Evolutionary conservation across 805 yeast species (phyloP), one percentile per base, ranked within the genome.

Genomic region (Candida nanaspora): DNA sequence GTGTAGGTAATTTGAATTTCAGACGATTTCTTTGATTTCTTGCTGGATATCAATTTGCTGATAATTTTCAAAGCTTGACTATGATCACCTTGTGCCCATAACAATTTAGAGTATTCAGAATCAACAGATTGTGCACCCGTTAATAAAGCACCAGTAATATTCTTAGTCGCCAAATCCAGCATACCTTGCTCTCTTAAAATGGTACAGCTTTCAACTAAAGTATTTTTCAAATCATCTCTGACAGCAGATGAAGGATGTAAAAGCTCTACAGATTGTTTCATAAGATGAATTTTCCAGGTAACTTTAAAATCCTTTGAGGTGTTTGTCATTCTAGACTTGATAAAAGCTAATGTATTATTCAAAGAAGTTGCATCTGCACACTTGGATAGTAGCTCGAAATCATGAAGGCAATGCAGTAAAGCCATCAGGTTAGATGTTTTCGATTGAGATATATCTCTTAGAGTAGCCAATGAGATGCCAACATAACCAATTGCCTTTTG

Each of bases 11-110:
- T 62, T 40, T 85, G 83, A n/a, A 78, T 74, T 37, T 68, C 60
- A 11, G 56, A 35, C 27, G 49, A 46, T 7, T 55, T 56, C 4
- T 50, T 44, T 2, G 62, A 50, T 15, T 45, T 45, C 3, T 40
- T 20, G 1, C 43, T 46, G 1, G 50, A 30, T 10, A 53, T 43
- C 2, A 76, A 58, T 14, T 70, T 68, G 8, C 71, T 70, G 29
- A 86, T 63, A 7, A 77, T 67, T 39, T 82, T 79, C 34, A 91
- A 69, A 0, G 98, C 98, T 49, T 87, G 82, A 20, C 88, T 74
- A 44, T 78, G 86, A 46, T 87, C 94, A 1, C 95, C 96, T 54
- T 85, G 86, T 3, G 79, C 82, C 97, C 98, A 91, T 31, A 87
- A 60, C 8, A 93, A 68, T 42, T 84, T 80, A 0, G 96, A 82